Percentiles rank a stretch among this genome's conserved stretches.
These are phyloP conservation scores for Tuber magnatum DNA, from an alignment of 495 filamentous ascomycete genomes.

Conservation along the genomic window DNA sequence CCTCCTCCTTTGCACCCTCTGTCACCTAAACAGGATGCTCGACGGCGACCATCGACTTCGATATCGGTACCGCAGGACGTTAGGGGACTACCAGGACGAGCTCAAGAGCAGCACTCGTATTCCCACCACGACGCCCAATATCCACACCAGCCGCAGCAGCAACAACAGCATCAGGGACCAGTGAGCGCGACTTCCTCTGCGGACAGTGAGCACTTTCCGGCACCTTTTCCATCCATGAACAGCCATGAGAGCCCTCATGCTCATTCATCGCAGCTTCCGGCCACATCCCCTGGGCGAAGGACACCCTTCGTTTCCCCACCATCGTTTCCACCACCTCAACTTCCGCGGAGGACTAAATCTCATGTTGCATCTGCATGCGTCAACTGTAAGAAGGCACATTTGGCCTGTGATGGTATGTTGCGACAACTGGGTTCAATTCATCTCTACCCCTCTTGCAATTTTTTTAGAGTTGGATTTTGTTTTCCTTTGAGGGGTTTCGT, in stretches of 20 bases:
- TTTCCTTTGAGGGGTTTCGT: constrained; percentile 6
- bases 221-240: constrained; percentile 35
- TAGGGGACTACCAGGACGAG: constrained; percentile 48
- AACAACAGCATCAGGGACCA: constrained; percentile 31
- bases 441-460: constrained; percentile 9
- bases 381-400: constrained; percentile 93
- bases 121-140: constrained; percentile 16
- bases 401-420: constrained; percentile 67
- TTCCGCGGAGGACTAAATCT: constrained; percentile 79
- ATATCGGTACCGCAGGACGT: constrained; percentile 46
- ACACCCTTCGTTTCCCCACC: constrained; percentile 36
- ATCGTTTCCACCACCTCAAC: constrained; percentile 48
- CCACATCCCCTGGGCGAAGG: constrained; percentile 37
- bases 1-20: constrained; percentile 56
- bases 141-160: constrained; percentile 31
- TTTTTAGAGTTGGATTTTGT: constrained; percentile 16
- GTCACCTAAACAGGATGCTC: constrained; percentile 53
- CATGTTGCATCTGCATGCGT: constrained; percentile 96
- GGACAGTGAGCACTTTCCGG: constrained; percentile 35
- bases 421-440: constrained; percentile 40
- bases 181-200: constrained; percentile 23
- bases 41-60: constrained; percentile 54
- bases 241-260: constrained; percentile 29
- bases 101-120: constrained; percentile 42
- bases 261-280: constrained; percentile 41